Base-by-base conservation (phyloP, 2,329 filamentous ascomycete genomes). In the Colletotrichum brevisporum region DNA sequence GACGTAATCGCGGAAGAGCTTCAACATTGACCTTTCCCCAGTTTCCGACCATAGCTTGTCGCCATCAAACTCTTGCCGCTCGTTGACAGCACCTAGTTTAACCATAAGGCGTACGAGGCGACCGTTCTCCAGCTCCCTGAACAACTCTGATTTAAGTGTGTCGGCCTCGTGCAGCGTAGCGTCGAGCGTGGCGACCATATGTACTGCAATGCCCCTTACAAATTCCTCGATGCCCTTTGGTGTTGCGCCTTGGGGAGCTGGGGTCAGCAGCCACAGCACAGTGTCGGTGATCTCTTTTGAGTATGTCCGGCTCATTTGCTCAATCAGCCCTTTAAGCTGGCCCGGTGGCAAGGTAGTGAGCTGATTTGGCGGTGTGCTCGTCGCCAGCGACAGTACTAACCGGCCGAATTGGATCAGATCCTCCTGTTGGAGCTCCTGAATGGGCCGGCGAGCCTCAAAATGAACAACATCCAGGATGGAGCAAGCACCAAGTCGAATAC, bases 1-100 rank as follows among this genome's bases (percentile, higher is more conserved):
- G 48, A 98, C 94, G 75, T 97, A 98, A 81, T 99, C 96, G 57
- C 96, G 90, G 84, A 98, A 98, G 9, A 99, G 87, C 81, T 97
- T 98, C 72, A 99, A 85, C 77, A 94, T 92, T 78, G 97, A 98
- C 31, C 95, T 90, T 75, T 97, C 94, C 27, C 95, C 95, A 55
- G 93, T 96, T 79, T 98, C 95, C 5, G 94, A 93, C 95, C 96
- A 99, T 56, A 89, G 85, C 0, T 87, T 83, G 70, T 95, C 92
- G 48, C 90, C 90, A 61, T 94, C 92, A 71, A 92, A 92, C 76
- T 98, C 95, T 1, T 92, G 93, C 12, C 96, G 90, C 79, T 99
- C 96, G 76, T 96, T 96, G 77, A 99, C 90, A 67, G 93, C 88
- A 70, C 93, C 94, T 50, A 99, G 84, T 78, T 99, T 99, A 77